A percentile compares a stretch with the other conserved stretches of the same genome.
Evolutionary conservation across 768 basidiomycete genomes (phyloP).

Genomic region (Pleurotus giganteus): DNA sequence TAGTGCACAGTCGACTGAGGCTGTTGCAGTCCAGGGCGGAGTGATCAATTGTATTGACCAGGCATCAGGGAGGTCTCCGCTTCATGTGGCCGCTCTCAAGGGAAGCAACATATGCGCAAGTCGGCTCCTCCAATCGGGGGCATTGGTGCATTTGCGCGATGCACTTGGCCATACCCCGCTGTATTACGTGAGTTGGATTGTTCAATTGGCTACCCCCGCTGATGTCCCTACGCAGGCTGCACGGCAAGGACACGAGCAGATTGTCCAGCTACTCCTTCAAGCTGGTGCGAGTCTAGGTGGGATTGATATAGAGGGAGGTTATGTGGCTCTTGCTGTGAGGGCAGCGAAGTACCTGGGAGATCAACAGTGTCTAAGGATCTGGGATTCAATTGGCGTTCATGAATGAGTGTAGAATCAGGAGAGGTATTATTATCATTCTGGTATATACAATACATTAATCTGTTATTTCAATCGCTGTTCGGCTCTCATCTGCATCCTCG

Average conservation of each 20-base stretch:
- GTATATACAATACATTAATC: slow-evolving; percentile 14
- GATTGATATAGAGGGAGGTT: slow-evolving; percentile 65
- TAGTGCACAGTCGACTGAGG: slow-evolving; percentile 21
- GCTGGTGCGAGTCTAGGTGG: slow-evolving; percentile 77
- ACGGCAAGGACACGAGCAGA: slow-evolving; percentile 59
- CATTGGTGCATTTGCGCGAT: slow-evolving; percentile 82
- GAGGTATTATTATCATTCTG: not conserved
- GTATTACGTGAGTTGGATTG: slow-evolving; percentile 60
- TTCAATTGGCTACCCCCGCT: not conserved
- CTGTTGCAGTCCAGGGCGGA: slow-evolving; percentile 46
- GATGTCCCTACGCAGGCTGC: slow-evolving; percentile 53
- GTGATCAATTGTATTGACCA: slow-evolving; percentile 71
- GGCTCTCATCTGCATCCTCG: slow-evolving; percentile 26
- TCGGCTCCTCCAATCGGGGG: slow-evolving; percentile 66
- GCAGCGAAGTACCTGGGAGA: slow-evolving; percentile 39
- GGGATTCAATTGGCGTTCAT: slow-evolving; percentile 53
- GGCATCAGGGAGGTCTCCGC: slow-evolving; percentile 69
- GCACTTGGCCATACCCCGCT: slow-evolving; percentile 77
- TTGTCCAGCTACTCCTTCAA: slow-evolving; percentile 64
- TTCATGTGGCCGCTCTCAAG: slow-evolving; percentile 77
- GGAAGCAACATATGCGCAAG: slow-evolving; percentile 47
- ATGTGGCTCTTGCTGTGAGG: slow-evolving; percentile 45
- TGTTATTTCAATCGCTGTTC: slow-evolving; percentile 22
- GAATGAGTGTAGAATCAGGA: slow-evolving; percentile 8
- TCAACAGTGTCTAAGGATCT: slow-evolving; percentile 42